phyloP scores from a whole-genome alignment of 441 rosid species.

The Erodium moschatum region DNA sequence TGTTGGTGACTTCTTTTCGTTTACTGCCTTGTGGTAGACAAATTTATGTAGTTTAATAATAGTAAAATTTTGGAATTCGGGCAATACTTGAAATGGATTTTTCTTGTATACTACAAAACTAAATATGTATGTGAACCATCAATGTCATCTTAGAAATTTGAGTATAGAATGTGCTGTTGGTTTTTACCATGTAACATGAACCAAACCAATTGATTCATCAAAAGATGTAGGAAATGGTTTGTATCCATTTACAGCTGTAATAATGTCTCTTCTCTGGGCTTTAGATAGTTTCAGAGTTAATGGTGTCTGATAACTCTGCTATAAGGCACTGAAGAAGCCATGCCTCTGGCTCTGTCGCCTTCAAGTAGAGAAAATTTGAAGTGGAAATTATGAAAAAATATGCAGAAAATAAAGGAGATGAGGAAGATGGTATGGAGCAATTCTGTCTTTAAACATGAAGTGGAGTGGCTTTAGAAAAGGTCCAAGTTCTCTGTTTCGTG shows the following conservation, averaged over 20 bases:
- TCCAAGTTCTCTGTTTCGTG: slow-evolving; percentile 54
- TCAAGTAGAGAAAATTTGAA: slow-evolving; percentile 24
- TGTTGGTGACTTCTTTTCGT: no score
- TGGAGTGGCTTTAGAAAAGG: slow-evolving; percentile 35
- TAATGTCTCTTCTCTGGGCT: slow-evolving; percentile 27
- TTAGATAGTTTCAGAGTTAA: slow-evolving; percentile 30
- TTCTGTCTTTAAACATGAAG: slow-evolving; percentile 43
- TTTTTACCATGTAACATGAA: no score
- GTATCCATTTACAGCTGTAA: slow-evolving; percentile 28
- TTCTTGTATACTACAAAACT: no score
- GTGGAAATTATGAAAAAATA: slow-evolving; percentile 16
- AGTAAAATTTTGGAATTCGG: no score
- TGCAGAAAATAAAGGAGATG: slow-evolving; percentile 14
- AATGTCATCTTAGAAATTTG: no score
- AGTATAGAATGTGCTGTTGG: no score
- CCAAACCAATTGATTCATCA: slow-evolving; percentile 1
- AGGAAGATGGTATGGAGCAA: slow-evolving; percentile 44
- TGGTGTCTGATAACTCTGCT: slow-evolving; percentile 41
- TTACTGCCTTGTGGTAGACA: no score
- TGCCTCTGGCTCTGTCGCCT: slow-evolving; percentile 32
- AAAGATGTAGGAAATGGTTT: slow-evolving; percentile 19
- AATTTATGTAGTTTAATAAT: no score
- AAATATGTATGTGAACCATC: no score
- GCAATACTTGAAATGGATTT: no score
- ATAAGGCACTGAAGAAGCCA: slow-evolving; percentile 36